phyloP scores from a whole-genome alignment of 495 filamentous ascomycete genomes.

The Penicillium flavigenum region DNA sequence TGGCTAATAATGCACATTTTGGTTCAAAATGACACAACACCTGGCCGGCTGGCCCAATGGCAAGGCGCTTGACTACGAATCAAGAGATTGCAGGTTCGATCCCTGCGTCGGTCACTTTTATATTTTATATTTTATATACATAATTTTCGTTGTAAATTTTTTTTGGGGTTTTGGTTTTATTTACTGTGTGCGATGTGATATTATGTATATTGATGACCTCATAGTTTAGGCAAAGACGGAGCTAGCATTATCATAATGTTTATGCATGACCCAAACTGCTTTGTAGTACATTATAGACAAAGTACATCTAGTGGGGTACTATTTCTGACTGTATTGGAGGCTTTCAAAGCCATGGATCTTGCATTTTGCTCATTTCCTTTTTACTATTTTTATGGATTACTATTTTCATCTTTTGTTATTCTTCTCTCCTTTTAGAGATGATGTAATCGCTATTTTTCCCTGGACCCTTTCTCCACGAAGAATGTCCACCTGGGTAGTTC shows the following conservation, averaged over 20 bases:
- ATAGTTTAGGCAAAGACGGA: background rate
- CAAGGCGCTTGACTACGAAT: slow-evolving; percentile 74
- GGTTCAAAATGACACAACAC: background rate
- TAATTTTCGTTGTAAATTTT: no score
- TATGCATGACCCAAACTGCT: slow-evolving; percentile 1
- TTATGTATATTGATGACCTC: background rate
- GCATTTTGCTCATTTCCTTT: background rate
- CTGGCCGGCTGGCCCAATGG: slow-evolving; percentile 61
- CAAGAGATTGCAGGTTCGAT: slow-evolving; percentile 58
- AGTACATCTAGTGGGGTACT: background rate
- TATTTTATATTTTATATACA: no score
- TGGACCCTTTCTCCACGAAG: background rate
- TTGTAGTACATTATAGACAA: background rate
- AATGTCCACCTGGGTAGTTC: background rate
- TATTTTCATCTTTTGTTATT: background rate
- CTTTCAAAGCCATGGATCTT: slow-evolving; percentile 1
- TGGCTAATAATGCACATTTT: no score
- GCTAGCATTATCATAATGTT: background rate
- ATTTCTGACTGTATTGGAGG: background rate
- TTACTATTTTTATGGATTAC: background rate
- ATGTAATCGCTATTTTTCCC: background rate
- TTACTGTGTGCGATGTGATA: background rate
- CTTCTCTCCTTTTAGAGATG: background rate
- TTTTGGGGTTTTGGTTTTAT: background rate
- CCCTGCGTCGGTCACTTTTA: slow-evolving; percentile 49